These are phyloP conservation scores for Quercus alba DNA, from an alignment of 306 rosid species.

Conservation along the genomic window DNA sequence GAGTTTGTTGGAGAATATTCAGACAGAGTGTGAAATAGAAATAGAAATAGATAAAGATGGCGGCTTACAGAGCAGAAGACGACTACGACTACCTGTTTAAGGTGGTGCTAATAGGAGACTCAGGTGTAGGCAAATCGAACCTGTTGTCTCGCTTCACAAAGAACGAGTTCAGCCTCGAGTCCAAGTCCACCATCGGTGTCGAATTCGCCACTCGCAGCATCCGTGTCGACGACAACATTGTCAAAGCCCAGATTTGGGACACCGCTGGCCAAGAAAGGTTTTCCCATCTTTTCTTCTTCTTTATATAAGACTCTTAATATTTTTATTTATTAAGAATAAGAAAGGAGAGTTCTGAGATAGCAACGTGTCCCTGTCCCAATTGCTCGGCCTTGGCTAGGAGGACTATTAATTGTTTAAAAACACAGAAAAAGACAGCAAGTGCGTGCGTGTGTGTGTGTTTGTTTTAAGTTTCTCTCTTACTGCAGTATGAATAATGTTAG, in stretches of 20 bases:
- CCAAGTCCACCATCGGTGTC: conserved; percentile 57
- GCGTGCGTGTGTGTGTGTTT: no score
- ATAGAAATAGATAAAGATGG: background rate
- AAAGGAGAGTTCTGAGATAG: no score
- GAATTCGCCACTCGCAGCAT: conserved; percentile 57
- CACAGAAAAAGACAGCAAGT: no score
- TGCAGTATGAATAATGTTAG: no score
- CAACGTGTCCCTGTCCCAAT: no score
- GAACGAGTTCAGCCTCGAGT: conserved; percentile 55
- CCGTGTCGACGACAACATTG: conserved; percentile 44
- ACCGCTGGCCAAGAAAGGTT: conserved; percentile 65
- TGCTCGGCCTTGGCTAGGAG: no score
- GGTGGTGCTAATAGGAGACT: conserved; percentile 55
- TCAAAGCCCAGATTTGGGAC: conserved; percentile 72
- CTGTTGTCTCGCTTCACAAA: conserved; percentile 55
- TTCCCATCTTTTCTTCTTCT: background rate
- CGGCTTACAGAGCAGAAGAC: conserved; percentile 47
- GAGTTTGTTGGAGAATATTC: no score
- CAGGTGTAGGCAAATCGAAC: conserved; percentile 59
- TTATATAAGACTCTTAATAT: no score
- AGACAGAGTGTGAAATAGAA: background rate
- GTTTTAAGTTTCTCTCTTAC: no score
- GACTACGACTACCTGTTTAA: conserved; percentile 62
- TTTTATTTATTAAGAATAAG: no score
- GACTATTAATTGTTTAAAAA: no score